Evolutionary conservation across 306 rosid species (phyloP).

Genomic region (Casuarina glauca): DNA sequence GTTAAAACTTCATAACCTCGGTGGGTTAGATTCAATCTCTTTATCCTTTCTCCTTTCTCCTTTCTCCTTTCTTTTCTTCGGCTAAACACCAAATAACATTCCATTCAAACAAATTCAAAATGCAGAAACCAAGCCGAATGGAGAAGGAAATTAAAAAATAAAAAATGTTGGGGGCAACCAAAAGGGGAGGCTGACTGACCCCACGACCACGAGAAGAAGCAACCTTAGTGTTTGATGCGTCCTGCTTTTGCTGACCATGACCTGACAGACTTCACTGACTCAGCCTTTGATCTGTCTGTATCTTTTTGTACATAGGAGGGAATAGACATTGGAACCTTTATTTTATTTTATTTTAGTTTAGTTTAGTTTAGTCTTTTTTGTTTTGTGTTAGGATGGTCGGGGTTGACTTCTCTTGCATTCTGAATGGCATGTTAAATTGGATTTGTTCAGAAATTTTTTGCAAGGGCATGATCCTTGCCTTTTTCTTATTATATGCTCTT

Average conservation of each 20-base stretch:
- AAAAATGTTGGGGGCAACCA: not conserved
- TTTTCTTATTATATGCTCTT: not conserved
- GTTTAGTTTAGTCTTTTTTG: too few species aligned
- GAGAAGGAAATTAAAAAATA: not conserved
- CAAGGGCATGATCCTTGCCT: not conserved
- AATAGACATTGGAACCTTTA: not conserved
- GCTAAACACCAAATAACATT: not conserved
- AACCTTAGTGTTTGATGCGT: not conserved
- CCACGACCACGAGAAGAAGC: not conserved
- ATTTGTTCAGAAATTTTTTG: not conserved
- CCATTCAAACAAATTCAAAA: not conserved
- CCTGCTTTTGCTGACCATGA: constrained; percentile 6
- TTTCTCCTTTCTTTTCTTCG: not conserved
- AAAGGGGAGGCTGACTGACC: too few species aligned
- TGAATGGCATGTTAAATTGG: too few species aligned
- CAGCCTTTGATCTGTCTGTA: not conserved
- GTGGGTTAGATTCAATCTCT: not conserved
- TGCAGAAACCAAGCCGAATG: not conserved
- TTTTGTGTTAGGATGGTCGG: too few species aligned
- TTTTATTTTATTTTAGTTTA: too few species aligned
- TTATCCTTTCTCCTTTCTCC: not conserved
- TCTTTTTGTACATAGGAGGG: not conserved
- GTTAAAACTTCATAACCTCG: not conserved
- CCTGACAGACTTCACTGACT: not conserved
- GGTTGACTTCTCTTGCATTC: too few species aligned